Evolutionary conservation across 1,284 basidiomycete species (phyloP), one percentile per base, ranked within the genome.

Genomic region (Moesziomyces sp.): DNA sequence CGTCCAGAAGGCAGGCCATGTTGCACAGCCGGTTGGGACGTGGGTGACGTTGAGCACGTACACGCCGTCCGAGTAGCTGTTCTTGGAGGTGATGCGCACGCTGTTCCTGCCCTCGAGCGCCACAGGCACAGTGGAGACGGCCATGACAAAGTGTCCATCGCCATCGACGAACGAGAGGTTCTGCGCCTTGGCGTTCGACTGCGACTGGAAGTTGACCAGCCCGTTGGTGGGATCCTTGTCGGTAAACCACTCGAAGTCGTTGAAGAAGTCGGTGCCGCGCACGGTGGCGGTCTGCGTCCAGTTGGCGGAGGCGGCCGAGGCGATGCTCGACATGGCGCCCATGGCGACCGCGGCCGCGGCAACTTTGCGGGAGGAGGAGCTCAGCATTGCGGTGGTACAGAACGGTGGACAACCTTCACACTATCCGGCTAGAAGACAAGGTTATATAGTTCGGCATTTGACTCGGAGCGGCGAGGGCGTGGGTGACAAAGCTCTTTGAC

Each of bases 1-100:
- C 4, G 78, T 83, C 82, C 82, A 83, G 56, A 80, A 83, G 6
- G 81, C 81, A 13, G 82, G 82, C 82, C 82, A 84, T 40, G 68
- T 70, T 10, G 81, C 69, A 57, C 81, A 83, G 26, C 81, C 81
- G 3, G 64, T 50, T 1, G 82, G 82, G 18, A 78, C 63, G 50
- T 83, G 81, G 14, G 76, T 71, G 14, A 78, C 77, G 50, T 83
- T 76, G n/a, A 81, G 53, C 2, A 83, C 69, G 54, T 82, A 80
- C 9, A 84, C 75, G 11, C 81, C 78, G 45, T 84, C 80, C 18
- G 51, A 49, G 58, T 74, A 83, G 49, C 43, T 53, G 38, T 75
- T 40, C 38, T 82, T 79, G 21, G 80, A 82, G 5, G 66, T 57
- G 48, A 84, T 65, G n/a, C 82, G 71, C 16, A 83, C 77, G 44